A percentile compares a stretch with the other conserved stretches of the same genome.
Evolutionary conservation across 352 stramenopile genomes (phyloP).

Genomic region (Phytophthora hybrid): DNA sequence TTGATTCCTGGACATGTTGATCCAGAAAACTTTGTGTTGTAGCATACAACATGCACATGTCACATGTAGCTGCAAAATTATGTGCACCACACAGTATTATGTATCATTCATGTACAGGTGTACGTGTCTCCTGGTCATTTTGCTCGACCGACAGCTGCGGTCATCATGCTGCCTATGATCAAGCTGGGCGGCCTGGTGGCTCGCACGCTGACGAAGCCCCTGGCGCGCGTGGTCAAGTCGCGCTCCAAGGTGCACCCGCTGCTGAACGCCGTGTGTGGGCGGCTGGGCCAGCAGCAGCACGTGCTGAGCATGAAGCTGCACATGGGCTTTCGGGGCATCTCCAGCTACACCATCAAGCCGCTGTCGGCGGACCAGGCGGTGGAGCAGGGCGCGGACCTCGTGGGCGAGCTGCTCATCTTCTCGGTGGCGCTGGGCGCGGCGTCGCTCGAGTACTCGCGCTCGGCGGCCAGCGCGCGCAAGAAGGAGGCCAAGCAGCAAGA

Average conservation of each 20-base stretch:
- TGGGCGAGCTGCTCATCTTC: conserved; percentile 86
- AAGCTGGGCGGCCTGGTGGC: conserved; percentile 86
- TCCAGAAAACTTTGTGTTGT: too few relatives aligned
- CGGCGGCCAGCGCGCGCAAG: conserved; percentile 54
- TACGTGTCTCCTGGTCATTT: not conserved
- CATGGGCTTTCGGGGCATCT: conserved; percentile 83
- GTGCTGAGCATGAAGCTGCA: conserved; percentile 71
- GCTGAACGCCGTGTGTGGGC: conserved; percentile 67
- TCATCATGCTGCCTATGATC: conserved; percentile 76
- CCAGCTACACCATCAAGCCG: conserved; percentile 84
- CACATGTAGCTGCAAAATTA: not conserved
- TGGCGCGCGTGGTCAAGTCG: conserved; percentile 91
- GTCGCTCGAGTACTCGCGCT: conserved; percentile 82
- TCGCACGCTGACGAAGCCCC: conserved; percentile 85
- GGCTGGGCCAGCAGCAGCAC: conserved; percentile 76
- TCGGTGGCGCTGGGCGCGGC: conserved; percentile 73
- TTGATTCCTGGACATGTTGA: too few relatives aligned
- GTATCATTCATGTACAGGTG: not conserved
- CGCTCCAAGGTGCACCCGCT: conserved; percentile 84
- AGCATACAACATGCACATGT: too few relatives aligned
- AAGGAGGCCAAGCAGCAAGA: conserved; percentile 72
- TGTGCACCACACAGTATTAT: not conserved
- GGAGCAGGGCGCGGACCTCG: conserved; percentile 78
- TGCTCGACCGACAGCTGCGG: conserved; percentile 4
- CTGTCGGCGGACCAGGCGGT: conserved; percentile 76